Evolutionary conservation across 352 stramenopile genomes (phyloP).

Genomic region (Globisporangium camurandrum): DNA sequence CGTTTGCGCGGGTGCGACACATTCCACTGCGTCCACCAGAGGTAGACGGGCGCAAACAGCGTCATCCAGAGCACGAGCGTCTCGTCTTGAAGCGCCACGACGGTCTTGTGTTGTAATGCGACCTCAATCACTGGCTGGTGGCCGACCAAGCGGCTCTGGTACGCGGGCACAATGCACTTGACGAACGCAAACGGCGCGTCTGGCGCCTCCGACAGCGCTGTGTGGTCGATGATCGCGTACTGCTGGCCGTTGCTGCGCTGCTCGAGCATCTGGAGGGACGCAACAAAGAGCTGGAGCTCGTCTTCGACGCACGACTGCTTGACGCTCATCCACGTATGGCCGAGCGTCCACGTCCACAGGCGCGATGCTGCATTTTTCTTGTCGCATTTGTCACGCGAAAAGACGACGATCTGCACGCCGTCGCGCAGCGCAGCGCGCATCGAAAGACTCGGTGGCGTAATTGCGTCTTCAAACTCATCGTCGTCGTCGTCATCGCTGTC

Average conservation of each 20-base stretch:
- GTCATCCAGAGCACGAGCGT: slow-evolving; percentile 73
- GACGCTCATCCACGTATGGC: slow-evolving; percentile 33
- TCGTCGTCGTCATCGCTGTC: slow-evolving; percentile 67
- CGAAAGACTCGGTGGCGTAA: slow-evolving; percentile 74
- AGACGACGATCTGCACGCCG: slow-evolving; percentile 48
- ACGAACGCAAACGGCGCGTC: slow-evolving; percentile 34
- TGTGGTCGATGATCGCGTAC: slow-evolving; percentile 36
- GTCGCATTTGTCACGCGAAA: slow-evolving; percentile 21
- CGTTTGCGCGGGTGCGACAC: slow-evolving; percentile 55
- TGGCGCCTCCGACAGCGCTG: slow-evolving; percentile 1
- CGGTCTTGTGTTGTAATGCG: slow-evolving; percentile 34
- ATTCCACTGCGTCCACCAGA: slow-evolving; percentile 85
- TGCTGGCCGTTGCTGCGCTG: slow-evolving; percentile 17
- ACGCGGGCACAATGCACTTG: slow-evolving; percentile 64
- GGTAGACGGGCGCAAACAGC: slow-evolving; percentile 66
- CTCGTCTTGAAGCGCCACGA: slow-evolving; percentile 66
- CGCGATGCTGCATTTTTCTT: background rate
- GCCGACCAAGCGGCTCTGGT: slow-evolving; percentile 72
- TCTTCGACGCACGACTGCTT: slow-evolving; percentile 85
- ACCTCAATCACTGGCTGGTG: slow-evolving; percentile 57
- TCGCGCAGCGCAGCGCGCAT: slow-evolving; percentile 35
- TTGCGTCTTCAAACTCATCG: slow-evolving; percentile 83
- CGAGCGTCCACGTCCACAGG: slow-evolving; percentile 57
- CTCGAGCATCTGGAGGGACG: slow-evolving; percentile 57
- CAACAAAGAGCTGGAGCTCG: slow-evolving; percentile 57